These are phyloP conservation scores for Pichia sp. DNA, from an alignment of 1,139 yeast species.

Conservation along the genomic window DNA sequence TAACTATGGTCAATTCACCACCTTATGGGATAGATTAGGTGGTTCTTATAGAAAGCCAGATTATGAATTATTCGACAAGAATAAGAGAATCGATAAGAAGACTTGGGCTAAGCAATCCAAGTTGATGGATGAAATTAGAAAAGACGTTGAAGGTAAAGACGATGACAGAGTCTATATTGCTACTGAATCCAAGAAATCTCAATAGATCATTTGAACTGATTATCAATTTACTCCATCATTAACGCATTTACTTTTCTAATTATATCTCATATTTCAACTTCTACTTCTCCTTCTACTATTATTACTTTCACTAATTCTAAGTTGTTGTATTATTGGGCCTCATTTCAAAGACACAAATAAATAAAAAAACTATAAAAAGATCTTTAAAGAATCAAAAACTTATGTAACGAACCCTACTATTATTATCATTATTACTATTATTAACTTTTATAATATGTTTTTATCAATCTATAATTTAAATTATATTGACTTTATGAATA, in stretches of 20 bases:
- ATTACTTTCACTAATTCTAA: no score
- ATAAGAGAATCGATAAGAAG: constrained; percentile 52
- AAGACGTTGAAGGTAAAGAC: constrained; percentile 71
- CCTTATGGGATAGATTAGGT: constrained; percentile 96
- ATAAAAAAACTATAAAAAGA: not conserved
- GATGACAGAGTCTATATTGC: constrained; percentile 54
- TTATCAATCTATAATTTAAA: no score
- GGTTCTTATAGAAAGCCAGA: constrained; percentile 94
- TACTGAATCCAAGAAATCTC: constrained; percentile 28
- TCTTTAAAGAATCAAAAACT: not conserved
- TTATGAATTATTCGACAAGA: constrained; percentile 72
- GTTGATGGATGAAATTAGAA: constrained; percentile 80
- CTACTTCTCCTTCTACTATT: not conserved
- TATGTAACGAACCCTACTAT: constrained; percentile 1
- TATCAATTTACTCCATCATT: not conserved
- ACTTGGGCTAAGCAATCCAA: constrained; percentile 73
- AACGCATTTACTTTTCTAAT: not conserved
- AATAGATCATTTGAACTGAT: constrained; percentile 1
- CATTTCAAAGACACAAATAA: no score
- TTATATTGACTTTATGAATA: no score
- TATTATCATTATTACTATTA: no score
- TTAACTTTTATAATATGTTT: no score
- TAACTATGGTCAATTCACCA: constrained; percentile 97
- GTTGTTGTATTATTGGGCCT: no score
- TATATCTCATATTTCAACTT: not conserved